Conservation (phyloP, 2,329 filamentous ascomycete species). For the Penicillium hesseltinei region DNA sequence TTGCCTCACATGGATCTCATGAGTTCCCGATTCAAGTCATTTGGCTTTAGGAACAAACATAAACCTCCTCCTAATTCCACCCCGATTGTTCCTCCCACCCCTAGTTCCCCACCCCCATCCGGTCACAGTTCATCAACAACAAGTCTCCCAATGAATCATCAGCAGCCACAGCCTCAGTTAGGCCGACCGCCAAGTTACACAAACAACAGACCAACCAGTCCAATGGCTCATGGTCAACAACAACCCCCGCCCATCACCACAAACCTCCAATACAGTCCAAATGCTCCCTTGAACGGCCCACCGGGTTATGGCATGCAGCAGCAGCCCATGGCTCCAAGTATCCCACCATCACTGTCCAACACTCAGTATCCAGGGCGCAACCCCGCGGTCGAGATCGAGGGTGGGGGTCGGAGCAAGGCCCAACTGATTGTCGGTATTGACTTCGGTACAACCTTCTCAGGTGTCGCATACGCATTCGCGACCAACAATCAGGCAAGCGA, state of each 20-base stretch:
- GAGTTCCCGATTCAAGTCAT: conserved; percentile 52
- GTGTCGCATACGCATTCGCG: conserved; percentile 88
- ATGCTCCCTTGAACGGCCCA: conserved; percentile 39
- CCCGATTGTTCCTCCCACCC: conserved; percentile 34
- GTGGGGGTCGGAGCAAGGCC: conserved; percentile 84
- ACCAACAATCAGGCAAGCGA: conserved; percentile 97
- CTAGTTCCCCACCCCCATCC: conserved; percentile 40
- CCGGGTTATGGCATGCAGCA: conserved; percentile 47
- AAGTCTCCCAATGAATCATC: conserved; percentile 55
- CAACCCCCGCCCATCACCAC: conserved; percentile 57
- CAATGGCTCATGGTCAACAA: conserved; percentile 49
- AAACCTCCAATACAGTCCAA: conserved; percentile 49
- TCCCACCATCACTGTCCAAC: conserved; percentile 27
- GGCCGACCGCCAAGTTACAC: conserved; percentile 65
- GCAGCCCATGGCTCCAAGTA: conserved; percentile 28
- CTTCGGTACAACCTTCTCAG: conserved; percentile 98
- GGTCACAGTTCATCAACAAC: conserved; percentile 48
- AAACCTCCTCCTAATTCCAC: conserved; percentile 29
- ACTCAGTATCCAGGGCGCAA: conserved; percentile 33
- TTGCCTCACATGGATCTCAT: conserved; percentile 48
- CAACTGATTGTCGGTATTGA: conserved; percentile 98
- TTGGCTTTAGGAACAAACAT: conserved; percentile 46
- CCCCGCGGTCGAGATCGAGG: conserved; percentile 69
- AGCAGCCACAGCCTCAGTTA: conserved; percentile 40
- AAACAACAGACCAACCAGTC: conserved; percentile 53